Conservation (phyloP, 2,329 filamentous ascomycete genomes). For the Xylariaceae sp. region DNA sequence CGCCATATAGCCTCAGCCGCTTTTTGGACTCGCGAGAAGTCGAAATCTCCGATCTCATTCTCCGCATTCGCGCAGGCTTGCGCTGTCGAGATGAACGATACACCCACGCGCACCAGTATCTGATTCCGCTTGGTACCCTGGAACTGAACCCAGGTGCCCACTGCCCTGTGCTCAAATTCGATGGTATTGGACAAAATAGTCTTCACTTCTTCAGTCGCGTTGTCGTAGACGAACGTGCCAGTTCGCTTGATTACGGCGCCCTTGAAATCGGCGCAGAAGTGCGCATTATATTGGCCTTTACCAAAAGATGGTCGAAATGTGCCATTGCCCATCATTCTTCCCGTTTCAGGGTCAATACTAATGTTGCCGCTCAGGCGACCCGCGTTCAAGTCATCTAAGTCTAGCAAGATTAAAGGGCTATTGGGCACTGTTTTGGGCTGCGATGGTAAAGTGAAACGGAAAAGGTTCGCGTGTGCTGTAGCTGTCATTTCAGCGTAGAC, state of each 20-base stretch:
- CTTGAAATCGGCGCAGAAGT: constrained; percentile 59
- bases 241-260: constrained; percentile 51
- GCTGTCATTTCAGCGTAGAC: constrained; percentile 60
- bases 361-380: constrained; percentile 48
- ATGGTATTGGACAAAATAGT: constrained; percentile 29
- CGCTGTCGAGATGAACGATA: constrained; percentile 65
- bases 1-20: constrained; percentile 58
- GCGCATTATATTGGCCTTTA: constrained; percentile 50
- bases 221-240: constrained; percentile 53
- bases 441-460: constrained; percentile 53
- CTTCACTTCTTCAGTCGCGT: constrained; percentile 33
- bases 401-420: constrained; percentile 55
- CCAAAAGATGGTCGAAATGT: constrained; percentile 60
- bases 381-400: constrained; percentile 54
- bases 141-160: constrained; percentile 63
- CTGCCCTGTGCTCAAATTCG: constrained; percentile 33
- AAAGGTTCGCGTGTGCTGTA: constrained; percentile 55
- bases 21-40: constrained; percentile 54
- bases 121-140: constrained; percentile 38
- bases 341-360: constrained; percentile 46
- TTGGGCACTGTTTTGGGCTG: constrained; percentile 31
- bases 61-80: constrained; percentile 69
- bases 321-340: constrained; percentile 57
- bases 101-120: constrained; percentile 65
- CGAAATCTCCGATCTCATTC: constrained; percentile 60